Evolutionary conservation across 257 asterid genomes (phyloP).

Genomic region (Coffea eugenioides): DNA sequence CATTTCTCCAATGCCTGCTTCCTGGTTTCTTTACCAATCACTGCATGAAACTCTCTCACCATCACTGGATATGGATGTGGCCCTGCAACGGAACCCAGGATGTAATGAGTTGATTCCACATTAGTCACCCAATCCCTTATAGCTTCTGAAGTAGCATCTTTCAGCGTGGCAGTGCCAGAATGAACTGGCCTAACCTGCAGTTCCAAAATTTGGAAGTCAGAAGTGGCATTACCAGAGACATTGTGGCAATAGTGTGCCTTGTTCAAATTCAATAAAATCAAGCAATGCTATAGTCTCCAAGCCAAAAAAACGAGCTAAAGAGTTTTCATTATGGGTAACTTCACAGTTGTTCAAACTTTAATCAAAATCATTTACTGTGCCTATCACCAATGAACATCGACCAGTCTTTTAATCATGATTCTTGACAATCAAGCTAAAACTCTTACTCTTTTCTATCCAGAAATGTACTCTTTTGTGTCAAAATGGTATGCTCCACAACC

Average conservation of each 20-base stretch:
- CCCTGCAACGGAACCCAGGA: conserved; percentile 90
- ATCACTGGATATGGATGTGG: conserved; percentile 98
- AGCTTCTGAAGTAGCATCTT: conserved; percentile 98
- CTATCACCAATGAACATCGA: neutral
- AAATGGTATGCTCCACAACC: neutral
- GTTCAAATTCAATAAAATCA: neutral
- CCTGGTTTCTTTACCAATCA: conserved; percentile 93
- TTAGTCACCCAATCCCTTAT: conserved; percentile 95
- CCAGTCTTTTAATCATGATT: neutral
- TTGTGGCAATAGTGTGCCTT: neutral
- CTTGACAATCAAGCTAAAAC: neutral
- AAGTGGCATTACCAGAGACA: neutral
- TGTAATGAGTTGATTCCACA: conserved; percentile 91
- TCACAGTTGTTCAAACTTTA: neutral
- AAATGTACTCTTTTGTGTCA: neutral
- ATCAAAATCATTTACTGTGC: neutral
- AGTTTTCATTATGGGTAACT: neutral
- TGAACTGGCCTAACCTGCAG: conserved; percentile 86
- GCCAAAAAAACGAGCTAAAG: neutral
- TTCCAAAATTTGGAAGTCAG: neutral
- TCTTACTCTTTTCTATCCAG: neutral
- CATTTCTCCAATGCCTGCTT: conserved; percentile 88
- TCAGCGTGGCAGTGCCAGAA: conserved; percentile 92
- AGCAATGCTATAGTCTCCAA: neutral
- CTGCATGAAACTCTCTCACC: conserved; percentile 94